Evolutionary conservation across 2,329 filamentous ascomycete genomes (phyloP), one percentile per base, ranked within the genome.

Genomic region (Sphaerulina vaccinii): DNA sequence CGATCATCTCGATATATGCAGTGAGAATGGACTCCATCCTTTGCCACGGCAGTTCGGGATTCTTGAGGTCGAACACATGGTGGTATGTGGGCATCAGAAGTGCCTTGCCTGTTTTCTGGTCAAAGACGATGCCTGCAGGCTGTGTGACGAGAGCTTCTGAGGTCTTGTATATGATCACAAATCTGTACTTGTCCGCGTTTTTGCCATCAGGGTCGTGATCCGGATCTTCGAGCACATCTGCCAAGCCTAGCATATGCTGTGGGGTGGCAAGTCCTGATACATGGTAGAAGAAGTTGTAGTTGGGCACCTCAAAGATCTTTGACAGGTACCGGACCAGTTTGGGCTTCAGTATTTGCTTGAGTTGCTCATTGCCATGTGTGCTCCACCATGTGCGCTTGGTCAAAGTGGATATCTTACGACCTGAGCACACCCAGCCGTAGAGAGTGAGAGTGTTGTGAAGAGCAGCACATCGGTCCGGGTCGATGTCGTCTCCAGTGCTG

Each of bases 31-130:
- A 56, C 46, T 69, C 66, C n/a, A 69, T 56, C n/a, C 55, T 59
- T 43, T 68, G 66, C 66, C 65, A 68, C 1, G 65, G 65, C 11
- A 68, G 51, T n/a, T 61, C 57, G 7, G 52, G 27, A 45, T 63
- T 59, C n/a, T 51, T 62, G 11, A 68, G 44, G 41, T 67, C 58
- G 46, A 66, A 67, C 5, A 68, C 43, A 53, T 68, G 65, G 44
- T 67, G 56, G 39, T 67, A 67, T 3, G 65, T 67, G 8, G 65
- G 65, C 65, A 68, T 68, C 46, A 67, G 54, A 8, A 68, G 57
- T 15, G 65, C 66, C 27, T 52, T 54, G 18, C 64, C 52, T 2
- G 59, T 63, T 43, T 62, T 55, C 45, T 68, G 66, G 40, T 68
- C 66, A 27, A 57, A 65, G 44, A 68, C 62, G 22, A 68, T 59